Conservation (phyloP, 179 eudicot genomes). For the Spinacia oleracea region DNA sequence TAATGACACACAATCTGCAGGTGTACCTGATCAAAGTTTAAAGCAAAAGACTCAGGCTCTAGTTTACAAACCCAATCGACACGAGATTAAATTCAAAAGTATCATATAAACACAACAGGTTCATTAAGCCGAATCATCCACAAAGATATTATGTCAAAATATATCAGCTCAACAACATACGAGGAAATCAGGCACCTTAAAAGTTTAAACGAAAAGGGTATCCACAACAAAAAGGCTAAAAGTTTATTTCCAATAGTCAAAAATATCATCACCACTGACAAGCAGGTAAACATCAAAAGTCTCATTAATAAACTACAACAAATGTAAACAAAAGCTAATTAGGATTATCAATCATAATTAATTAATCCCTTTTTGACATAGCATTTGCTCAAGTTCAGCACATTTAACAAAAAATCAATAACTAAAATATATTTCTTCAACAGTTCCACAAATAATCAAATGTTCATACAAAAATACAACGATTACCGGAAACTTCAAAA, state of each 20-base stretch:
- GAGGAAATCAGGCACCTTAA: neutral
- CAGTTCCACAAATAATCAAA: neutral
- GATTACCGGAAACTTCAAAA: constrained; percentile 81
- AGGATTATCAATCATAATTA: neutral
- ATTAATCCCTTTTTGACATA: neutral
- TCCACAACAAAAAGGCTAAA: neutral
- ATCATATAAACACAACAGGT: neutral
- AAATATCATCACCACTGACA: too few species aligned
- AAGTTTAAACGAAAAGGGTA: neutral
- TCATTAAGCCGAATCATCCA: neutral
- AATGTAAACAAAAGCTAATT: neutral
- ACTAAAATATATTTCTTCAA: neutral
- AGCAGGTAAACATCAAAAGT: neutral
- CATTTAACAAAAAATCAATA: neutral
- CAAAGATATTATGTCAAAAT: neutral
- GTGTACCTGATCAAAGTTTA: constrained; percentile 64
- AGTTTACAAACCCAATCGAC: neutral
- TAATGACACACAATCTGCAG: constrained; percentile 94
- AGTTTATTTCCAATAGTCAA: neutral
- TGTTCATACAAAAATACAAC: neutral
- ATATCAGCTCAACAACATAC: neutral
- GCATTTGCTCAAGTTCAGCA: neutral
- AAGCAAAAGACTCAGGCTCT: constrained; percentile 21
- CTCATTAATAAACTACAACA: neutral
- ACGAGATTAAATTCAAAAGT: neutral